Conservation (phyloP, 2,329 filamentous ascomycete genomes). For the Alternaria rosae region DNA sequence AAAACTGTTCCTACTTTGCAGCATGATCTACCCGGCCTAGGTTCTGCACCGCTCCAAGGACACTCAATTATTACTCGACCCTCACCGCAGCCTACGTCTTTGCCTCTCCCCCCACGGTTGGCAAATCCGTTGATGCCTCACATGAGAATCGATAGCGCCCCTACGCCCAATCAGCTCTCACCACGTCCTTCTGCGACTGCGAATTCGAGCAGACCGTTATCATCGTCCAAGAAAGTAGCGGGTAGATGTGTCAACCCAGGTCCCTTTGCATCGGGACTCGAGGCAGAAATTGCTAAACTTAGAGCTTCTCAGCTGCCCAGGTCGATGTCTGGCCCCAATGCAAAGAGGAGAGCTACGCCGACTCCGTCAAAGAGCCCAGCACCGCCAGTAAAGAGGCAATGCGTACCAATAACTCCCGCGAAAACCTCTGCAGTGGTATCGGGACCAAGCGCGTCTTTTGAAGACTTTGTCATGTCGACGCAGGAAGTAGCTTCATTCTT, state of each 20-base stretch:
- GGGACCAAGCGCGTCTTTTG: constrained; percentile 1
- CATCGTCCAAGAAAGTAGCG: constrained; percentile 6
- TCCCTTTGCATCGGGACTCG: constrained; percentile 7
- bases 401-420: background rate
- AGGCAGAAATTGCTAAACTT: constrained; percentile 9
- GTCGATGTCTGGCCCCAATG: background rate
- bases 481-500: constrained; percentile 39
- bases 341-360: constrained; percentile 4
- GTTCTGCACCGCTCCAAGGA: background rate
- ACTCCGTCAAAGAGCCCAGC: background rate
- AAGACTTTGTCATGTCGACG: constrained; percentile 35
- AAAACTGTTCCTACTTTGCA: background rate
- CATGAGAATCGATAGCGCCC: background rate
- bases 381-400: background rate
- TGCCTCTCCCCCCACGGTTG: background rate
- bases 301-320: constrained; percentile 10
- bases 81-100: background rate
- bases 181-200: background rate
- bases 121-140: background rate
- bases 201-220: background rate
- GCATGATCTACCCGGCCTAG: background rate
- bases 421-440: background rate
- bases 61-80: background rate
- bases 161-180: background rate
- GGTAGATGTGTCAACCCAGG: constrained; percentile 11